phyloP scores from a whole-genome alignment of 2,329 filamentous ascomycete species.

The Xylaria sp. region DNA sequence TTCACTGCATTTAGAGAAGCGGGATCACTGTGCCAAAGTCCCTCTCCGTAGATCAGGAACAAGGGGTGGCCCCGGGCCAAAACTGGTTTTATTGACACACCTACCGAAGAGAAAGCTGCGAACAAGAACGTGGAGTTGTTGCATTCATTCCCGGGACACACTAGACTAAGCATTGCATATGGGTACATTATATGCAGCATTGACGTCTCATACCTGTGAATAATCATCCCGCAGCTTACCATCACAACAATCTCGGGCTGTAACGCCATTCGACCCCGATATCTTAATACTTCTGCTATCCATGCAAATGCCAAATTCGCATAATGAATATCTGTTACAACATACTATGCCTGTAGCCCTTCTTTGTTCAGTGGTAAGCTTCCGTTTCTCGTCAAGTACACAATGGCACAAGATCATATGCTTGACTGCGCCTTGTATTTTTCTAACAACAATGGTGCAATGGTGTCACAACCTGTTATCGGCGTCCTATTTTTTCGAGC shows the following conservation, averaged over 20 bases:
- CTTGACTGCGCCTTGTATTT: neutral
- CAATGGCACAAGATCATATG: neutral
- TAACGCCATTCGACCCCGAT: neutral
- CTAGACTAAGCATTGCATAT: constrained; percentile 2
- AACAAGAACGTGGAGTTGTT: neutral
- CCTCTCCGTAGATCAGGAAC: constrained; percentile 30
- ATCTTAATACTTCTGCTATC: neutral
- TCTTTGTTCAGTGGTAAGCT: neutral
- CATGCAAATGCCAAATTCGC: neutral
- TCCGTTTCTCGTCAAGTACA: neutral
- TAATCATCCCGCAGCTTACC: neutral
- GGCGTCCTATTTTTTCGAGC: neutral
- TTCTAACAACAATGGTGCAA: neutral
- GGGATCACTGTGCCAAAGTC: constrained; percentile 17
- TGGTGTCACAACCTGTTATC: neutral
- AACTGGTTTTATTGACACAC: constrained; percentile 12
- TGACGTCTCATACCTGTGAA: neutral
- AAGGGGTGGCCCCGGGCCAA: constrained; percentile 9
- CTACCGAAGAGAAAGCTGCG: neutral
- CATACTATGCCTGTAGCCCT: neutral
- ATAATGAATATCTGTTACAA: neutral
- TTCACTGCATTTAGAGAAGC: constrained; percentile 14
- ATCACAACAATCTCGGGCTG: neutral
- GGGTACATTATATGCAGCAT: constrained; percentile 4
- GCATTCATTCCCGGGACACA: constrained; percentile 9